phyloP scores from a whole-genome alignment of 352 stramenopile genomes.

The Pythium volutum region DNA sequence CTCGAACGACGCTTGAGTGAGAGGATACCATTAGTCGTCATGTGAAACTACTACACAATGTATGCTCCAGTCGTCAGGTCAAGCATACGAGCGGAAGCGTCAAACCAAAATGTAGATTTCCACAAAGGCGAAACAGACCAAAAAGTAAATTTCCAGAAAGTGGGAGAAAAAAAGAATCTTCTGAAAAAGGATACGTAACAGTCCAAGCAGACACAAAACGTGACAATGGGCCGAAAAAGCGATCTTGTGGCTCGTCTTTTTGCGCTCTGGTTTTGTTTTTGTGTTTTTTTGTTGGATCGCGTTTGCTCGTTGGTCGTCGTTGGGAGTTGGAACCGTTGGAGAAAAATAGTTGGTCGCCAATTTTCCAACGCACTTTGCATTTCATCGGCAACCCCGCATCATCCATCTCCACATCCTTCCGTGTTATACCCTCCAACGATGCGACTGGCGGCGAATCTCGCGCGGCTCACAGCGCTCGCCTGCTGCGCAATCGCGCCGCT shows the following conservation, averaged over 20 bases:
- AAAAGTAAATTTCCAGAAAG: background rate
- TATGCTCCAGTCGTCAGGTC: too few species aligned
- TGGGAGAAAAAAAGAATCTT: too few species aligned
- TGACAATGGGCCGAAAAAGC: background rate
- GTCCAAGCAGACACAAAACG: background rate
- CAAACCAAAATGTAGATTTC: too few species aligned
- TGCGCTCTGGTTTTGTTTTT: too few species aligned
- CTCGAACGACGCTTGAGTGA: too few species aligned
- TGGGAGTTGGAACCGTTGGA: background rate
- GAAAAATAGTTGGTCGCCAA: background rate
- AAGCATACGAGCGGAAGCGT: too few species aligned
- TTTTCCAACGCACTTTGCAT: slow-evolving; percentile 2
- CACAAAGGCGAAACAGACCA: background rate
- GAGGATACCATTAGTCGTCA: too few species aligned
- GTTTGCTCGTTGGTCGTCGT: background rate
- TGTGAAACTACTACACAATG: too few species aligned
- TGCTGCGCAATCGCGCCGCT: background rate
- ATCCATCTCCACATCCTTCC: background rate
- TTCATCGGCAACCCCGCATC: slow-evolving; percentile 2
- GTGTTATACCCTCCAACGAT: background rate
- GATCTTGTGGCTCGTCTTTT: too few species aligned
- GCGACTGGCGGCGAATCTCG: slow-evolving; percentile 11
- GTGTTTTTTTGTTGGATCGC: slow-evolving; percentile 7
- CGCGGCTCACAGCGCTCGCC: slow-evolving; percentile 11
- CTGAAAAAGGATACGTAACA: too few species aligned